Conservation (phyloP, 345 rosid genomes). For the Erucastrum elatum region DNA sequence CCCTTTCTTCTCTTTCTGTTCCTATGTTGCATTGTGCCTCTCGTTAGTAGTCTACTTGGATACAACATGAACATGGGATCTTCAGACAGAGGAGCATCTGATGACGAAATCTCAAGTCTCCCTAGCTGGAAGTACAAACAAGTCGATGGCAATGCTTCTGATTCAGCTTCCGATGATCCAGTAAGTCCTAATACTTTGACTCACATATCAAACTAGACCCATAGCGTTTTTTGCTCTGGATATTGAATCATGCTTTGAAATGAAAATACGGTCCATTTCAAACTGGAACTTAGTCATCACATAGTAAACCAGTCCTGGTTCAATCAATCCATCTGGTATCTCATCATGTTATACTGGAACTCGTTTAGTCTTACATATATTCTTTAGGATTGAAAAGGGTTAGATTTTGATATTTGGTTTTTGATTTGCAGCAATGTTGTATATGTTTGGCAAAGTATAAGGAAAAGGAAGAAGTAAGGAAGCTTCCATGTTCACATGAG, state of each 20-base stretch:
- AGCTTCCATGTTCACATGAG: conserved; percentile 85
- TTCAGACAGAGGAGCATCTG: conserved; percentile 77
- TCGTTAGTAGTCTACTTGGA: conserved; percentile 73
- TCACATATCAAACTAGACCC: neutral
- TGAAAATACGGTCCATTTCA: neutral
- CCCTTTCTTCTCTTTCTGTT: conserved; percentile 88
- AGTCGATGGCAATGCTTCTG: conserved; percentile 36
- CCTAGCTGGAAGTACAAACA: conserved; percentile 83
- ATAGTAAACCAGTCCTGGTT: neutral
- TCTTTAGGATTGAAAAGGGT: neutral
- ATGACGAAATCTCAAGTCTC: conserved; percentile 78
- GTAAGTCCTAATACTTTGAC: conserved; percentile 38
- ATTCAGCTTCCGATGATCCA: conserved; percentile 50
- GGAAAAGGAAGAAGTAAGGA: conserved; percentile 86
- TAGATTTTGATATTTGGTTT: neutral
- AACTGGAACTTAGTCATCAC: neutral
- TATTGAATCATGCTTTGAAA: neutral
- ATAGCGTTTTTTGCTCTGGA: neutral
- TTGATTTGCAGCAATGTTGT: conserved; percentile 73
- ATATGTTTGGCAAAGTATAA: conserved; percentile 83
- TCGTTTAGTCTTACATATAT: too few relatives aligned
- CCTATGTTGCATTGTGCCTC: conserved; percentile 85
- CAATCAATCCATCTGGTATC: too few relatives aligned
- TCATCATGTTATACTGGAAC: too few relatives aligned
- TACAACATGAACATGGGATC: conserved; percentile 94